Base-by-base conservation (phyloP, 2,329 filamentous ascomycete genomes). In the Penicillium oxalicum region DNA sequence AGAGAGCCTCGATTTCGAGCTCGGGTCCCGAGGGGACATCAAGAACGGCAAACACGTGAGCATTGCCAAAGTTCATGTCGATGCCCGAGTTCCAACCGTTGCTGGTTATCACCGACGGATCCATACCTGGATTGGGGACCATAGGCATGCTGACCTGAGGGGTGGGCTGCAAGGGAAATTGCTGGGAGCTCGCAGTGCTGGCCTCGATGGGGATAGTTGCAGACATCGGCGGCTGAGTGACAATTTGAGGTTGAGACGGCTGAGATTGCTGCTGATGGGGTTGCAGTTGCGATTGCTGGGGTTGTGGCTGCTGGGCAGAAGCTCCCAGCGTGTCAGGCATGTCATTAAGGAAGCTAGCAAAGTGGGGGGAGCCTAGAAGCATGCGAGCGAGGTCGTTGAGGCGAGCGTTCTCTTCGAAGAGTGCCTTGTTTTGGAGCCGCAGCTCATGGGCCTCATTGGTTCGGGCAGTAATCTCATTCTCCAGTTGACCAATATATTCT, bases 401-500 rank as follows among this genome's bases (percentile, higher is more conserved):
- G 41, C 88, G 87, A 64, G 84, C 84, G 72, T 95, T 95, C 76
- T 95, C 90, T 40, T 94, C 88, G 58, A 82, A 74, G 13, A 98
- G 79, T 34, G 86, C 83, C 42, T 82, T 81, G 76, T 96, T 97
- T 70, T 94, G 84, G 33, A 79, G 73, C 54, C 87, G 86, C 32
- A 96, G 79, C 40, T 90, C 86, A 55, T 85, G 86, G 58, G 86
- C 85, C 75, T 97, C 91, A 56, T 84, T 87, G 36, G 86, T 83
- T 74, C 93, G 94, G 63, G 77, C 77, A 47, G 88, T 86, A 60
- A 96, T 86, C 69, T 97, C 91, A 54, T 81, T 78, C 75, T 98
- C 93, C 12, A 98, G 86, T 70, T 97, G 91, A 54, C 83, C 81
- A 65, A 98, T 97, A 76, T 97, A 97, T 79, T 97, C 93, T 97